A percentile compares a stretch with the other conserved stretches of the same genome.
Conservation (phyloP, 331 rosid species). For the Rhamnella rubrinervis region DNA sequence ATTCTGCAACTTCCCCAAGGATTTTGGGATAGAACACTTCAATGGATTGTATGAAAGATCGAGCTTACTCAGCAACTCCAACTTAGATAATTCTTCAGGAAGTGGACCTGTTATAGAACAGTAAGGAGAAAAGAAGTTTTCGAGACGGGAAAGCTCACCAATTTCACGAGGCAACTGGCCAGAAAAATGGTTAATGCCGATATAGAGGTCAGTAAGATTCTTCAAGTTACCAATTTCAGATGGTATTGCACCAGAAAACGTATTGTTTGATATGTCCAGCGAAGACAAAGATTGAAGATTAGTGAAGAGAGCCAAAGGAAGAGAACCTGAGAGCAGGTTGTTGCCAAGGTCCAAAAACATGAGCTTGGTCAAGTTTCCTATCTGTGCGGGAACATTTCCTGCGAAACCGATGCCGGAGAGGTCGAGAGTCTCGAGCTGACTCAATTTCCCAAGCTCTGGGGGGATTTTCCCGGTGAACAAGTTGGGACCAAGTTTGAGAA, state of each 20-base stretch:
- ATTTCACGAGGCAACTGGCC: constrained; percentile 75
- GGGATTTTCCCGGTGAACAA: constrained; percentile 55
- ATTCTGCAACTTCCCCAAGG: constrained; percentile 64
- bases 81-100: constrained; percentile 67
- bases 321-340: constrained; percentile 72
- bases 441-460: constrained; percentile 48
- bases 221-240: constrained; percentile 57
- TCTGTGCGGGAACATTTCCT: constrained; percentile 53
- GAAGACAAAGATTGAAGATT: constrained; percentile 57
- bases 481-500: constrained; percentile 60
- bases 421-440: constrained; percentile 50
- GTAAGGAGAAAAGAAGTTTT: constrained; percentile 48
- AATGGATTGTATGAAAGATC: constrained; percentile 91
- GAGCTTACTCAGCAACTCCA: constrained; percentile 53
- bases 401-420: constrained; percentile 58
- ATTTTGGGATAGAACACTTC: constrained; percentile 72
- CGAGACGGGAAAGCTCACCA: constrained; percentile 66
- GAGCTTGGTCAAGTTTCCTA: constrained; percentile 71
- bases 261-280: constrained; percentile 79
- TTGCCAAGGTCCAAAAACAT: constrained; percentile 66
- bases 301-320: constrained; percentile 55
- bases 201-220: constrained; percentile 67
- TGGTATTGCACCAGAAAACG: constrained; percentile 71
- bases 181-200: constrained; percentile 59
- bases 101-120: constrained; percentile 87